Evolutionary conservation across 768 basidiomycete species (phyloP).

Genomic region (Amanita rimosa): DNA sequence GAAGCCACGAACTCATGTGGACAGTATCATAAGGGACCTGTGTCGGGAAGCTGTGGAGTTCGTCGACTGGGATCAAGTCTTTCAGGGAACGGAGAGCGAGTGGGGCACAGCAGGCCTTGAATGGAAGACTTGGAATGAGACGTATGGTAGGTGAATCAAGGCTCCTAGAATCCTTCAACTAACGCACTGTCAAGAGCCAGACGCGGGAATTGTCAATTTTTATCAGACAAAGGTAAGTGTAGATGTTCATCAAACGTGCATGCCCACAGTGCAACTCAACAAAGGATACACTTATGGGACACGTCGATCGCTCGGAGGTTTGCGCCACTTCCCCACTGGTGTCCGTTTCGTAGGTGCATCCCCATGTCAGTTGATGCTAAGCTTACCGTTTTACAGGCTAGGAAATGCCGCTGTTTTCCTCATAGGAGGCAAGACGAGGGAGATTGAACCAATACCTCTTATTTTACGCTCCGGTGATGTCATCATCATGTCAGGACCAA

Average conservation of each 20-base stretch:
- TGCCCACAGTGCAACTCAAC: background rate
- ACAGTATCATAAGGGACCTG: constrained; percentile 37
- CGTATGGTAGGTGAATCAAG: constrained; percentile 50
- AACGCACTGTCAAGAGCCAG: constrained; percentile 50
- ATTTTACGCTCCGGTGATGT: constrained; percentile 87
- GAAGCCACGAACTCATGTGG: constrained; percentile 53
- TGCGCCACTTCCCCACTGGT: constrained; percentile 89
- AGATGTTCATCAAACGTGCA: background rate
- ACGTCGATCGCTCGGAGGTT: constrained; percentile 95
- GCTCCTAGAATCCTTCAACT: constrained; percentile 1
- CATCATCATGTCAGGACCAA: constrained; percentile 85
- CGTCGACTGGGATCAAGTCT: constrained; percentile 67
- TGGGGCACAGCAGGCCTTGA: constrained; percentile 47
- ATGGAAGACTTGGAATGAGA: constrained; percentile 67
- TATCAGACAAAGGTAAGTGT: constrained; percentile 61
- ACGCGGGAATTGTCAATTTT: constrained; percentile 95
- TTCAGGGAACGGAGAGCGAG: constrained; percentile 23
- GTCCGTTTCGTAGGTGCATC: constrained; percentile 73
- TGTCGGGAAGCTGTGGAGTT: constrained; percentile 52
- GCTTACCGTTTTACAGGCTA: constrained; percentile 34
- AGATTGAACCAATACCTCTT: constrained; percentile 67
- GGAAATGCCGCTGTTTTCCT: constrained; percentile 88
- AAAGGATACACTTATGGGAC: constrained; percentile 91
- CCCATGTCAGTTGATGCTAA: background rate
- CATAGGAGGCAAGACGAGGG: constrained; percentile 74